Conservation (phyloP, 2,329 filamentous ascomycete species). For the Colletotrichum liaoningense region DNA sequence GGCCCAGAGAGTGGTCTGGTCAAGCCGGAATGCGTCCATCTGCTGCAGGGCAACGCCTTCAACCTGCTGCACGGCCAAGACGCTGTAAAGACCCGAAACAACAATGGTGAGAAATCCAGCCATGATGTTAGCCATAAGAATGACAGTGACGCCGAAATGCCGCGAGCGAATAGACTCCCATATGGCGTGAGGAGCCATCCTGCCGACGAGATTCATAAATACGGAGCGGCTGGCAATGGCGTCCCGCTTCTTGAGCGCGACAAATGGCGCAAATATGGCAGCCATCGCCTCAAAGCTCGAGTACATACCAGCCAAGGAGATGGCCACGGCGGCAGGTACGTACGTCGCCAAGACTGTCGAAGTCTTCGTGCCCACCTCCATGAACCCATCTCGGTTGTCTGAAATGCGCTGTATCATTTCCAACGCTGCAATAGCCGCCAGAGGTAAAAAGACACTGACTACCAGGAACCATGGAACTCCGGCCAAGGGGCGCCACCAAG, state of each 20-base stretch:
- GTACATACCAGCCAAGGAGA: conserved; percentile 39
- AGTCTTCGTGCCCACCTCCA: conserved; percentile 30
- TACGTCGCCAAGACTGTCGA: conserved; percentile 44
- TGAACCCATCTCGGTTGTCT: conserved; percentile 41
- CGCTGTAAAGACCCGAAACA: conserved; percentile 44
- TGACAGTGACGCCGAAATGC: conserved; percentile 40
- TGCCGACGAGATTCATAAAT: conserved; percentile 38
- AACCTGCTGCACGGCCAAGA: conserved; percentile 39
- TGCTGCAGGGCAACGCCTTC: conserved; percentile 41
- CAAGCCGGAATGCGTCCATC: conserved; percentile 41
- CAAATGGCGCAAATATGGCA: conserved; percentile 40
- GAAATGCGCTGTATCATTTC: conserved; percentile 41
- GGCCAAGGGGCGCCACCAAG: conserved; percentile 40
- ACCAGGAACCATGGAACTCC: conserved; percentile 40
- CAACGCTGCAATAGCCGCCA: conserved; percentile 37
- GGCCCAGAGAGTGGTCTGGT: conserved; percentile 37
- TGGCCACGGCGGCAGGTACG: conserved; percentile 37
- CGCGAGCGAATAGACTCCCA: conserved; percentile 35
- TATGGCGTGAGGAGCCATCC: conserved; percentile 39
- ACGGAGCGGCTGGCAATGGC: conserved; percentile 37
- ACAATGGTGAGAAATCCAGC: conserved; percentile 40
- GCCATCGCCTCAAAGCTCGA: conserved; percentile 38
- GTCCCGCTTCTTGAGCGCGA: conserved; percentile 37
- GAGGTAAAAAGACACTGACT: conserved; percentile 39
- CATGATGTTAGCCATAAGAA: conserved; percentile 38